These are phyloP conservation scores for Lolium multiflorum DNA, from an alignment of 176 grass and related monocot genomes.

Conservation along the genomic window DNA sequence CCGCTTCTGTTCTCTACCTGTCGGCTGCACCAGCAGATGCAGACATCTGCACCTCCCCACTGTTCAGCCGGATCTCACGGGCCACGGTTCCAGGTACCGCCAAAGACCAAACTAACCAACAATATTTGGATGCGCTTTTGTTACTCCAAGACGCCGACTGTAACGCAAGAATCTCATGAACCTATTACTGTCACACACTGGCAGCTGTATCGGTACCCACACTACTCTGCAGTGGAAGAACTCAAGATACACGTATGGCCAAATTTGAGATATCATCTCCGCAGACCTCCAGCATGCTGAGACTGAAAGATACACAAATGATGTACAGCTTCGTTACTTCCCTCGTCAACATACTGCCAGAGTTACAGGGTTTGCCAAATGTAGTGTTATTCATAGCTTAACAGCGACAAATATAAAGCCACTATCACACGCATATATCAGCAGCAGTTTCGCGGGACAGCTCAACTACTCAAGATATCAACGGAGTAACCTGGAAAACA, in stretches of 20 bases:
- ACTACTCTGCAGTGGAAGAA: background rate
- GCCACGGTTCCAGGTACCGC: background rate
- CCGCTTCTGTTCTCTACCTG: slow-evolving; percentile 34
- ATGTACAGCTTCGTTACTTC: background rate
- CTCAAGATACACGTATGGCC: background rate
- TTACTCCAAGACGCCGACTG: background rate
- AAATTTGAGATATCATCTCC: background rate
- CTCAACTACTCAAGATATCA: background rate
- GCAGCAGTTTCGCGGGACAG: background rate
- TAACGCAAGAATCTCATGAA: background rate
- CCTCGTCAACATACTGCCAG: background rate
- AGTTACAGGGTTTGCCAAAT: background rate
- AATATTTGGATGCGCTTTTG: background rate
- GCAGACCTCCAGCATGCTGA: background rate
- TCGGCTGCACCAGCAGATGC: slow-evolving; percentile 29
- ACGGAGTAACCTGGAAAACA: background rate
- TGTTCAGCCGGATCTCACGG: slow-evolving; percentile 44
- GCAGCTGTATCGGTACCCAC: background rate
- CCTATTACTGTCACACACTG: background rate
- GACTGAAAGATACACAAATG: too few species aligned
- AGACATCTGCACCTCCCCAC: slow-evolving; percentile 19
- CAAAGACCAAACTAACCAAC: background rate
- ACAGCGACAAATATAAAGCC: background rate
- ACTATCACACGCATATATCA: background rate
- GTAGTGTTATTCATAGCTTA: background rate